Evolutionary conservation across 208 protist species (phyloP).

Genomic region (Porcisia hertigi): DNA sequence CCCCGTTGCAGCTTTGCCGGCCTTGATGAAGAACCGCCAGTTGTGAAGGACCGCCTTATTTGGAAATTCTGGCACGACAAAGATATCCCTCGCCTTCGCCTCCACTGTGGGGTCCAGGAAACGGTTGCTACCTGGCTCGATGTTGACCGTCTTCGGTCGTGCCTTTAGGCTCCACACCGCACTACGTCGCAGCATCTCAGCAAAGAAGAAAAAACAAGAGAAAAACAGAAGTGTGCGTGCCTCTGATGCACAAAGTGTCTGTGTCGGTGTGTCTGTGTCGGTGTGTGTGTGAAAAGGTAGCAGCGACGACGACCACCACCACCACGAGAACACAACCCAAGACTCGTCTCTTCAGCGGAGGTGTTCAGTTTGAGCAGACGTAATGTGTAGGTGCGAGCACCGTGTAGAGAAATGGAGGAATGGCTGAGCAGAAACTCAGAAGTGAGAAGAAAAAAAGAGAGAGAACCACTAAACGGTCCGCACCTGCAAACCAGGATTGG

Average conservation of each 20-base stretch:
- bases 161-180: slow-evolving; percentile 49
- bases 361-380: no score
- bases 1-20: slow-evolving; percentile 86
- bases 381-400: neutral
- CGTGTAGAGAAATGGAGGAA: neutral
- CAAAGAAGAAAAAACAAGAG: neutral
- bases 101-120: slow-evolving; percentile 52
- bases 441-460: neutral
- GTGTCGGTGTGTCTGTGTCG: no score
- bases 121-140: slow-evolving; percentile 73
- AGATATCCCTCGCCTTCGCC: slow-evolving; percentile 76
- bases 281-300: no score
- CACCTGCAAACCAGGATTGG: neutral
- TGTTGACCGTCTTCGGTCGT: slow-evolving; percentile 72
- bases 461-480: neutral
- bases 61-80: slow-evolving; percentile 75
- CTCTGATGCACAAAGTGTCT: slow-evolving; percentile 2
- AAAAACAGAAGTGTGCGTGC: neutral
- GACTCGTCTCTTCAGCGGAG: neutral
- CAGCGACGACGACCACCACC: neutral
- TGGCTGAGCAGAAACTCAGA: neutral
- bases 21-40: slow-evolving; percentile 90
- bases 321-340: neutral
- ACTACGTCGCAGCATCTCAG: slow-evolving; percentile 46
- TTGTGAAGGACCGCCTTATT: slow-evolving; percentile 87